phyloP scores from a whole-genome alignment of 164 flowering plant species.

The Santalum album region DNA sequence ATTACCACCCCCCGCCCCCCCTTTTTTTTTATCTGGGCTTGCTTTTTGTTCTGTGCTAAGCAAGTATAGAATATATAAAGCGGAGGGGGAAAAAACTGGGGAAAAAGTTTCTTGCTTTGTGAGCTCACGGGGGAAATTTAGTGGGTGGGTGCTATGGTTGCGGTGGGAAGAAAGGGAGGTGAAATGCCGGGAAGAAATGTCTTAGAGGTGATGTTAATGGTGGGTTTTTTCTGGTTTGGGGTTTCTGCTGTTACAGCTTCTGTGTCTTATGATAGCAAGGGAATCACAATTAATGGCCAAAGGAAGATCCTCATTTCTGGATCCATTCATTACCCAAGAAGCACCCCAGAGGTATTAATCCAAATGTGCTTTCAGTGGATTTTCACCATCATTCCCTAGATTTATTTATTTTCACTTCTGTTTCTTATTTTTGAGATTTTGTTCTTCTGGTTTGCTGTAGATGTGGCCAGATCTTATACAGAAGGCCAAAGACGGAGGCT shows the following conservation, averaged over 20 bases:
- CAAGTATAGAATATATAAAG: background rate
- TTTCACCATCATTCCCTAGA: conserved; percentile 1
- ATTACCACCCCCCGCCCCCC: too few species aligned
- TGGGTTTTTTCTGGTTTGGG: conserved; percentile 14
- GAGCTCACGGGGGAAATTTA: background rate
- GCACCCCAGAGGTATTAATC: conserved; percentile 64
- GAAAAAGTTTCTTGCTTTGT: conserved; percentile 1
- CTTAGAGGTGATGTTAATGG: background rate
- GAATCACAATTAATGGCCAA: conserved; percentile 64
- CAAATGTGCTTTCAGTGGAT: conserved; percentile 25
- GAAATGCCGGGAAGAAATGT: conserved; percentile 8
- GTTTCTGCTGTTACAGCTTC: conserved; percentile 28
- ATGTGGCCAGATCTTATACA: conserved; percentile 99
- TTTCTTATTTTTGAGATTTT: conserved; percentile 7
- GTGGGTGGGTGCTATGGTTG: conserved; percentile 1
- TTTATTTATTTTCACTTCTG: background rate
- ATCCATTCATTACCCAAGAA: conserved; percentile 89
- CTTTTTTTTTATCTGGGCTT: too few species aligned
- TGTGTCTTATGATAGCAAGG: conserved; percentile 61
- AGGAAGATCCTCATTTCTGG: conserved; percentile 81
- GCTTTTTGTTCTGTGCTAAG: background rate
- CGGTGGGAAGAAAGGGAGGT: too few species aligned
- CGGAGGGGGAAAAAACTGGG: conserved; percentile 7
- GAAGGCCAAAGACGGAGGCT: conserved; percentile 92
- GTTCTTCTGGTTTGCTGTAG: conserved; percentile 28